These are phyloP conservation scores for Aspergillus amoenus DNA, from an alignment of 2,329 filamentous ascomycete species.

Conservation along the genomic window DNA sequence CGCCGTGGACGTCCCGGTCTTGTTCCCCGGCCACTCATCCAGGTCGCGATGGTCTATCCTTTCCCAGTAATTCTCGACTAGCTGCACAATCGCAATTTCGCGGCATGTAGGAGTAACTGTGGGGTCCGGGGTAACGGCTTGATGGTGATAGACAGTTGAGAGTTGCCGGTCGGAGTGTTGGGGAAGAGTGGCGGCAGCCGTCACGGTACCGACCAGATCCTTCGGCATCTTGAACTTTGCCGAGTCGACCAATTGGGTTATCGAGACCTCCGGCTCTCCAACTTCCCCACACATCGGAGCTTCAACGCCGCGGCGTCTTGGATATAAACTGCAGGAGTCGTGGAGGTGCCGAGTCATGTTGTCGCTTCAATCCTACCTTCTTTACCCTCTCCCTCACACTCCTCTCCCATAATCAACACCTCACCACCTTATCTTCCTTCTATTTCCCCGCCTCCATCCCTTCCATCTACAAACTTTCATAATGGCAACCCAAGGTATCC, in stretches of 20 bases:
- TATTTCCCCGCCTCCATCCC: background rate
- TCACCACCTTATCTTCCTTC: background rate
- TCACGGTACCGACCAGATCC: background rate
- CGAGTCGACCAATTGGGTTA: background rate
- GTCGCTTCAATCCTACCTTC: background rate
- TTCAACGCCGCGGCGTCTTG: background rate
- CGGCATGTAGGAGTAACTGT: background rate
- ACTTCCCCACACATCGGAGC: background rate
- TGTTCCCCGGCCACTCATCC: conserved; percentile 1
- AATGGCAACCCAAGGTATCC: conserved; percentile 11
- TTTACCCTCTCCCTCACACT: background rate
- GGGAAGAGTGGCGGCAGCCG: background rate
- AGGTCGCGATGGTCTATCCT: background rate
- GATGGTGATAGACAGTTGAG: background rate
- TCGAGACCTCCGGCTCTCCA: background rate
- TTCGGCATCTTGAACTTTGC: background rate
- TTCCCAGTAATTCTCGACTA: background rate
- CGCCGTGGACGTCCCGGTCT: conserved; percentile 5
- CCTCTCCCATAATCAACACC: background rate
- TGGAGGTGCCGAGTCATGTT: background rate
- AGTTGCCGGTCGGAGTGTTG: background rate
- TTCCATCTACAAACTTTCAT: background rate
- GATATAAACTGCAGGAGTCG: conserved; percentile 3
- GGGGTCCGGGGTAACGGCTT: conserved; percentile 8
- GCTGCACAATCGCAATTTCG: background rate